Evolutionary conservation across 768 basidiomycete genomes (phyloP).

Genomic region (Sporobolomyces phaffii): DNA sequence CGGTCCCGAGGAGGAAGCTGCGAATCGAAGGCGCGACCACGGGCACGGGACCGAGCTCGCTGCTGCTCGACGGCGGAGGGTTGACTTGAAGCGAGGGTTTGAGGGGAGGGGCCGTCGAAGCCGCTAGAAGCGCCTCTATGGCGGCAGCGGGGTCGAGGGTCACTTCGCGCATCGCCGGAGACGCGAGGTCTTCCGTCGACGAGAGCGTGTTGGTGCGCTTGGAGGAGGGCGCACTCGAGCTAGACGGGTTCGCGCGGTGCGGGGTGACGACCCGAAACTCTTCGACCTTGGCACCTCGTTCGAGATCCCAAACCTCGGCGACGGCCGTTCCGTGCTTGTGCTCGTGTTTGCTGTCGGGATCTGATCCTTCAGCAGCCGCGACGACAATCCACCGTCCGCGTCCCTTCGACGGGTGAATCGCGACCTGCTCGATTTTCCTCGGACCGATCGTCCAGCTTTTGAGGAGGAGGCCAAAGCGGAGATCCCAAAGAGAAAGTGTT

Average conservation of each 20-base stretch:
- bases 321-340: conserved; percentile 47
- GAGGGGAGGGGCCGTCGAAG: not conserved
- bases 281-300: conserved; percentile 71
- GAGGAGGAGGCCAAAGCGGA: conserved; percentile 80
- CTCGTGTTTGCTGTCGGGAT: conserved; percentile 9
- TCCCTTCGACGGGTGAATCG: conserved; percentile 77
- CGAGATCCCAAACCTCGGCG: conserved; percentile 89
- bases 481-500: conserved; percentile 84
- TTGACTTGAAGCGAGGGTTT: too few species aligned
- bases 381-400: conserved; percentile 87
- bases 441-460: conserved; percentile 77
- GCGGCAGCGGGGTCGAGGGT: conserved; percentile 35
- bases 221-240: conserved; percentile 5
- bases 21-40: conserved; percentile 15
- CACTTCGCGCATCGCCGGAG: conserved; percentile 13
- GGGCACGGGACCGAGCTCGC: too few species aligned
- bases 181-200: conserved; percentile 2
- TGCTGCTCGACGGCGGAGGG: too few species aligned
- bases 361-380: conserved; percentile 58
- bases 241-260: conserved; percentile 6
- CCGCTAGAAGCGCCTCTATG: conserved; percentile 38
- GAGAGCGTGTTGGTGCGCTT: conserved; percentile 22
- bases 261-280: conserved; percentile 56
- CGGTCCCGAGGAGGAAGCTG: conserved; percentile 34
- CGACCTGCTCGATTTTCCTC: conserved; percentile 59